A percentile compares a stretch with the other conserved stretches of the same genome.
Evolutionary conservation across 768 basidiomycete species (phyloP).

Genomic region (Chalciporus piperatus): DNA sequence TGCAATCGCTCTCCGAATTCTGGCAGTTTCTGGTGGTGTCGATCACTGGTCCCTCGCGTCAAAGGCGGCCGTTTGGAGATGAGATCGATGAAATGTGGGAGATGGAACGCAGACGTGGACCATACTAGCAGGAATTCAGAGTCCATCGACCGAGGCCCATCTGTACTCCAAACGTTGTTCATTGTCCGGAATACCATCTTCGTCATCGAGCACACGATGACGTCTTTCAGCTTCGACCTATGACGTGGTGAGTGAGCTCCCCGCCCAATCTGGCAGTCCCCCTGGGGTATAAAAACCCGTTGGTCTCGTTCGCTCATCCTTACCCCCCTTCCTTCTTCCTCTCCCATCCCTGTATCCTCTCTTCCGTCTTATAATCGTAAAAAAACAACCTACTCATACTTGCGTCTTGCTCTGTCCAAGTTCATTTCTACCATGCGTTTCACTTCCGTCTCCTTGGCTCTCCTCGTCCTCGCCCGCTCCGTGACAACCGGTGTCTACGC

Average conservation of each 20-base stretch:
- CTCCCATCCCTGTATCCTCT: constrained; percentile 5
- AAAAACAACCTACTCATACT: constrained; percentile 15
- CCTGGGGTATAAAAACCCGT: constrained; percentile 18
- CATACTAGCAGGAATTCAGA: constrained; percentile 18
- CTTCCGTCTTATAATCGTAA: constrained; percentile 10
- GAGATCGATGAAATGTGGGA: constrained; percentile 58
- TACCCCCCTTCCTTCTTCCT: constrained; percentile 13
- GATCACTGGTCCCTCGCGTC: constrained; percentile 27
- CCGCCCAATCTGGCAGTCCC: constrained; percentile 4
- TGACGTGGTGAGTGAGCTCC: constrained; percentile 9
- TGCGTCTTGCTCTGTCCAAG: constrained; percentile 19
- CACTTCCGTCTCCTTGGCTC: constrained; percentile 14
- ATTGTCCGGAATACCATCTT: no score
- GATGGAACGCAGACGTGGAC: constrained; percentile 46
- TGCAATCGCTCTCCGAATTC: constrained; percentile 42
- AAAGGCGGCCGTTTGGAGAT: constrained; percentile 42
- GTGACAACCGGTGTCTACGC: constrained; percentile 15
- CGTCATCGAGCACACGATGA: no score
- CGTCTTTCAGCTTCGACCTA: background rate
- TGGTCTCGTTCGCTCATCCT: background rate
- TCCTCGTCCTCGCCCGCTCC: constrained; percentile 18
- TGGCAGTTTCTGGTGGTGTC: constrained; percentile 44
- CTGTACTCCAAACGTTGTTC: background rate
- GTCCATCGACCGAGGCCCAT: no score
- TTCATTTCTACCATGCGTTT: constrained; percentile 28